phyloP scores from a whole-genome alignment of 805 yeast species.

The Schwanniomyces vanrijiae region DNA sequence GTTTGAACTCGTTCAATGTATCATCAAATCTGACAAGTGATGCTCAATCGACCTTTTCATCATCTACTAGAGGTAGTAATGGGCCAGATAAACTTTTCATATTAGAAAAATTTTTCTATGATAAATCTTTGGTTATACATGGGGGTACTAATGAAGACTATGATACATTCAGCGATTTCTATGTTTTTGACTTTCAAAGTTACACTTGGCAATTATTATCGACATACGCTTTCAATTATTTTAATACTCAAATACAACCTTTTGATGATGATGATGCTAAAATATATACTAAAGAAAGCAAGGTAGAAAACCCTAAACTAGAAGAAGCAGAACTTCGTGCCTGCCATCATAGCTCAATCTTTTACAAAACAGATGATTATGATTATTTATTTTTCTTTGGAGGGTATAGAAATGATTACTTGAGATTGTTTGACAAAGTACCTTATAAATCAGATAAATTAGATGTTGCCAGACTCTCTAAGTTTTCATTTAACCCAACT shows the following conservation, averaged over 20 bases:
- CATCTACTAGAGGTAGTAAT: not conserved
- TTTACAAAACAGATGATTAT: slow-evolving; percentile 29
- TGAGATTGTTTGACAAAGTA: slow-evolving; percentile 28
- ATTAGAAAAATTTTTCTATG: slow-evolving; percentile 17
- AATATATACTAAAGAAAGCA: slow-evolving; percentile 20
- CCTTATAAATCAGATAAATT: slow-evolving; percentile 33
- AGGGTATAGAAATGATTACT: slow-evolving; percentile 37
- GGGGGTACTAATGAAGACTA: slow-evolving; percentile 38
- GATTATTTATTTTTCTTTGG: slow-evolving; percentile 40
- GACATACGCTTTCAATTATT: slow-evolving; percentile 39
- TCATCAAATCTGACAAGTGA: not conserved
- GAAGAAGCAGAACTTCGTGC: slow-evolving; percentile 42
- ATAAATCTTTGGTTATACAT: slow-evolving; percentile 34
- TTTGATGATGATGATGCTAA: slow-evolving; percentile 30
- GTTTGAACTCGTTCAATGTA: not conserved
- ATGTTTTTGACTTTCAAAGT: slow-evolving; percentile 29
- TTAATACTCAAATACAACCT: slow-evolving; percentile 22
- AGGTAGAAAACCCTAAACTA: slow-evolving; percentile 24
- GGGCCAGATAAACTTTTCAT: not conserved
- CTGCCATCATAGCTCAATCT: slow-evolving; percentile 40
- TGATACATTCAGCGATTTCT: slow-evolving; percentile 33
- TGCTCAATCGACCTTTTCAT: not conserved
- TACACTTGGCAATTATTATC: slow-evolving; percentile 33
- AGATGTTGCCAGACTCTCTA: slow-evolving; percentile 33
- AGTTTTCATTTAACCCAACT: slow-evolving; percentile 25